Evolutionary conservation across 768 basidiomycete genomes (phyloP).

Genomic region (Naematelia aurantialba): DNA sequence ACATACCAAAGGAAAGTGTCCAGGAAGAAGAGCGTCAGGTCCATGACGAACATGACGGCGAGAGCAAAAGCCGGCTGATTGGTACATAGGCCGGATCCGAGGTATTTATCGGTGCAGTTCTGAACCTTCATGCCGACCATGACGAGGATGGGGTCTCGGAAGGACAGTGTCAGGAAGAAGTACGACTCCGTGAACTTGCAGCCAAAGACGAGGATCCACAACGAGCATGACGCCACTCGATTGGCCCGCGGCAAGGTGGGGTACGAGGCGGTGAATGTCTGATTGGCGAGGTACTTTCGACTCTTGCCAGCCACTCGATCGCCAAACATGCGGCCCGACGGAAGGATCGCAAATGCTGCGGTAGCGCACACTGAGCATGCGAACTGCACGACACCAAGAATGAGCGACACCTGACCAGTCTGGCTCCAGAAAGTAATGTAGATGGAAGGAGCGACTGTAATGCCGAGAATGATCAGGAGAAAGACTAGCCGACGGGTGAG

Average conservation of each 20-base stretch:
- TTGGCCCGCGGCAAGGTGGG: constrained; percentile 62
- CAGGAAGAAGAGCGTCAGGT: constrained; percentile 91
- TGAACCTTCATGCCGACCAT: constrained; percentile 98
- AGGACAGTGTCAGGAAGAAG: constrained; percentile 94
- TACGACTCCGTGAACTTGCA: constrained; percentile 97
- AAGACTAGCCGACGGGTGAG: constrained; percentile 86
- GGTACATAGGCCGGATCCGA: constrained; percentile 75
- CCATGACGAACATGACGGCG: constrained; percentile 99
- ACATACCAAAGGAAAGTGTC: constrained; percentile 99
- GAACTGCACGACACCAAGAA: constrained; percentile 94
- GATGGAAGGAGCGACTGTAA: constrained; percentile 89
- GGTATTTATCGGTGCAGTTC: constrained; percentile 78
- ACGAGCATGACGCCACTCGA: constrained; percentile 70
- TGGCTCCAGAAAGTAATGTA: constrained; percentile 87
- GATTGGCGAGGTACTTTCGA: constrained; percentile 93
- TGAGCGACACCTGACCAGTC: constrained; percentile 64
- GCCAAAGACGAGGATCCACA: constrained; percentile 91
- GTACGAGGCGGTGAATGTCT: constrained; percentile 97
- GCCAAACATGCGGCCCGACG: constrained; percentile 97
- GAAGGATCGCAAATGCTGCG: constrained; percentile 82
- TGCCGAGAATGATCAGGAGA: constrained; percentile 79
- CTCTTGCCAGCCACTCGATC: constrained; percentile 93
- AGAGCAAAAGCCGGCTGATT: constrained; percentile 94
- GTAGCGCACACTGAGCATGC: constrained; percentile 84
- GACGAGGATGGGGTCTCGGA: constrained; percentile 85